These are phyloP conservation scores for Phycomyces nitens DNA, from an alignment of 192 early-diverging fungal genomes.

Conservation along the genomic window DNA sequence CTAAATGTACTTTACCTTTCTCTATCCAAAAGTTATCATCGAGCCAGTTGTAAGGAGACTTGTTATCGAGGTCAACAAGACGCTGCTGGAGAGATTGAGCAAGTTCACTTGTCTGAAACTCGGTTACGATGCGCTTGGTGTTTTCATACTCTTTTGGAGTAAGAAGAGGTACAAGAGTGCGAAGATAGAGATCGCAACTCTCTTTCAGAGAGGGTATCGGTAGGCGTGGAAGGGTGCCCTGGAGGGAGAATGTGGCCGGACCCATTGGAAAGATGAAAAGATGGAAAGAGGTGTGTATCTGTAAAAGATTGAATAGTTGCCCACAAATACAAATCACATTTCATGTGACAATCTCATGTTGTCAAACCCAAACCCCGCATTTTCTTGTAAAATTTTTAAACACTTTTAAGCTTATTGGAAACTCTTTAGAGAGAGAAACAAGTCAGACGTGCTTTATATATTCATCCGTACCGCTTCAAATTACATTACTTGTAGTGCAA, in stretches of 20 bases:
- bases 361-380: no score
- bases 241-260: conserved; percentile 39
- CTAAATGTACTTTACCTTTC: conserved; percentile 19
- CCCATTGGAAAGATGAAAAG: not conserved
- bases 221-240: conserved; percentile 50
- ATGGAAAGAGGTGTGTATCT: not conserved
- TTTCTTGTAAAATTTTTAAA: no score
- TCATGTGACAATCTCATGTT: no score
- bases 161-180: conserved; percentile 55
- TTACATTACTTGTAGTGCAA: no score
- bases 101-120: conserved; percentile 38
- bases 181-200: conserved; percentile 53
- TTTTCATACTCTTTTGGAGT: conserved; percentile 42
- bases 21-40: conserved; percentile 65
- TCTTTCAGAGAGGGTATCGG: conserved; percentile 64
- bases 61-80: conserved; percentile 56
- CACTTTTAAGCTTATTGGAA: no score
- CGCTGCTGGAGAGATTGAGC: conserved; percentile 56
- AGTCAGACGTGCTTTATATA: no score
- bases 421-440: no score
- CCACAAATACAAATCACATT: no score
- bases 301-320: not conserved
- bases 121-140: conserved; percentile 40
- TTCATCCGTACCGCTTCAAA: no score
- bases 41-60: conserved; percentile 64